These are phyloP conservation scores for Neonectria sp. DNA, from an alignment of 2,329 filamentous ascomycete species.

Conservation along the genomic window DNA sequence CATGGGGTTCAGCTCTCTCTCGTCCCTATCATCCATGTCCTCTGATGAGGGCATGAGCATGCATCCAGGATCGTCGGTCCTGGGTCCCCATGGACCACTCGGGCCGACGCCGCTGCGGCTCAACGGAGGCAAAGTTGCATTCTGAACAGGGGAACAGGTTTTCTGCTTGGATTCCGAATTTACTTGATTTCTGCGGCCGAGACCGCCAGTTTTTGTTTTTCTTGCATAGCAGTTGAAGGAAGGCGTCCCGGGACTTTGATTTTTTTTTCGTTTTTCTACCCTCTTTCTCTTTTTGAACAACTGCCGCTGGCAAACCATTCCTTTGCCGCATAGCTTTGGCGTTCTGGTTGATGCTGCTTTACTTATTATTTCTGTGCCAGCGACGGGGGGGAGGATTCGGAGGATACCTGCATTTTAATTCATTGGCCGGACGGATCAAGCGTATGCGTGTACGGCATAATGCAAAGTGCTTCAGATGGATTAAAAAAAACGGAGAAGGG, in stretches of 20 bases:
- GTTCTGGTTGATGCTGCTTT: slow-evolving; percentile 36
- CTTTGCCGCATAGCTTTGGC: slow-evolving; percentile 48
- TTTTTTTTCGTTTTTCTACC: slow-evolving; percentile 25
- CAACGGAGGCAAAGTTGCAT: slow-evolving; percentile 57
- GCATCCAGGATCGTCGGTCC: slow-evolving; percentile 45
- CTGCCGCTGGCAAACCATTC: slow-evolving; percentile 38
- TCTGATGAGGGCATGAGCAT: slow-evolving; percentile 55
- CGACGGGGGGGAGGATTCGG: slow-evolving; percentile 31
- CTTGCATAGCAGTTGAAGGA: slow-evolving; percentile 37
- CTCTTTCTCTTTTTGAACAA: slow-evolving; percentile 35
- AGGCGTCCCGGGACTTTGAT: slow-evolving; percentile 22
- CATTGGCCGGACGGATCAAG: slow-evolving; percentile 28
- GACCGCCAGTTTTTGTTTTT: slow-evolving; percentile 23
- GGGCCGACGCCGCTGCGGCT: slow-evolving; percentile 53
- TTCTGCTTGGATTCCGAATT: slow-evolving; percentile 34
- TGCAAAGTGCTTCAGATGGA: slow-evolving; percentile 35
- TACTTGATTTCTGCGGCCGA: slow-evolving; percentile 22
- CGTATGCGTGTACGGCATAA: slow-evolving; percentile 34
- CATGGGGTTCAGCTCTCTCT: slow-evolving; percentile 56
- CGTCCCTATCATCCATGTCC: slow-evolving; percentile 59
- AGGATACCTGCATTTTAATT: slow-evolving; percentile 41
- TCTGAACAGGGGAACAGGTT: slow-evolving; percentile 44
- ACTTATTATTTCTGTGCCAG: slow-evolving; percentile 32
- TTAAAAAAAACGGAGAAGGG: slow-evolving; percentile 29
- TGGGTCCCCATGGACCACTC: slow-evolving; percentile 52